Evolutionary conservation across 1,284 basidiomycete species (phyloP), one percentile per base, ranked within the genome.

Genomic region (Puccinia horiana): DNA sequence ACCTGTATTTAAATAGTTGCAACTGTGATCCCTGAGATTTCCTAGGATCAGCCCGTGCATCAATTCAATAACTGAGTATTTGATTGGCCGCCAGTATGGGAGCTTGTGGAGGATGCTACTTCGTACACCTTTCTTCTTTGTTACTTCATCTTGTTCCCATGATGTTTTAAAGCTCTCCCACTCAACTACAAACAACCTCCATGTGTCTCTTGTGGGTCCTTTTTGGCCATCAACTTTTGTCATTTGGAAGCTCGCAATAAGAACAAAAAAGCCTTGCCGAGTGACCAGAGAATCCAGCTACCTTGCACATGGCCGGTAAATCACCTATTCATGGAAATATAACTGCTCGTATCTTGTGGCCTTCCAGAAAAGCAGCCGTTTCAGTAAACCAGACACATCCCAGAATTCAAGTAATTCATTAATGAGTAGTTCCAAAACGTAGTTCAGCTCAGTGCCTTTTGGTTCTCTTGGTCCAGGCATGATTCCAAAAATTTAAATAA

Each of bases 21-120:
- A n/a, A 44, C 42, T 37, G 32, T 49, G 61, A 18, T 67, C 40
- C 44, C 67, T 67, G 23, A 67, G 32, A 26, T n/a, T 32, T 47
- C 76, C 76, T 16, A 76, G 29, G 12, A 76, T 14, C 40, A 76
- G 26, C 1, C 0, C 1, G 26, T n/a, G n/a, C n/a, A n/a, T n/a
- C n/a, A n/a, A n/a, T n/a, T n/a, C n/a, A n/a, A n/a, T n/a, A n/a
- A n/a, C n/a, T n/a, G n/a, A n/a, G n/a, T n/a, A n/a, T n/a, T n/a
- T n/a, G n/a, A n/a, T n/a, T n/a, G n/a, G n/a, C n/a, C n/a, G 32
- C 76, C 76, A 77, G 44, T 67, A 77, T 0, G 37, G 58, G 16
- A 77, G 76, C 16, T 67, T 32, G 16, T 35, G 44, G 4, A 78
- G 65, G 26, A 69, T 69, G 18, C 54, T 69, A 12, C 58, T 42